phyloP scores from a whole-genome alignment of 805 yeast species.

The Saccharomycopsis javanensis region DNA sequence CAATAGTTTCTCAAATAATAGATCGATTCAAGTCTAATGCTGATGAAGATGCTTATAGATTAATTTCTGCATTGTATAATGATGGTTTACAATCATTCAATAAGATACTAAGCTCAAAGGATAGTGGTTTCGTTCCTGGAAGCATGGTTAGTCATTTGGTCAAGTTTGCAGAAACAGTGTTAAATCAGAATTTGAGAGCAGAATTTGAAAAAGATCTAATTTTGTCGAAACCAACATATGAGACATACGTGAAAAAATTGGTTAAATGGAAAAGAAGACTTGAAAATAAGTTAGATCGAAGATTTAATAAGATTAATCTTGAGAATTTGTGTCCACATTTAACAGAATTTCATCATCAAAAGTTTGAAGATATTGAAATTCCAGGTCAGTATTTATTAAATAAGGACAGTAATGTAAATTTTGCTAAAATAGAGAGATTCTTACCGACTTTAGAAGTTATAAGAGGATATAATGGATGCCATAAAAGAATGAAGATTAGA shows the following conservation, averaged over 20 bases:
- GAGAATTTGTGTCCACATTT: slow-evolving; percentile 91
- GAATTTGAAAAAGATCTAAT: slow-evolving; percentile 91
- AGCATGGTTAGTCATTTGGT: slow-evolving; percentile 83
- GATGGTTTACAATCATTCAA: slow-evolving; percentile 90
- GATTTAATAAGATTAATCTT: slow-evolving; percentile 67
- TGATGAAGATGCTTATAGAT: slow-evolving; percentile 92
- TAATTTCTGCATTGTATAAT: slow-evolving; percentile 82
- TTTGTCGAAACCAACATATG: slow-evolving; percentile 76
- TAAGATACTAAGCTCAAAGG: slow-evolving; percentile 77
- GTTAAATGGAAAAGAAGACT: slow-evolving; percentile 88
- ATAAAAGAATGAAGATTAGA: slow-evolving; percentile 77
- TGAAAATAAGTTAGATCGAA: slow-evolving; percentile 83
- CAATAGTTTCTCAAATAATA: slow-evolving; percentile 89
- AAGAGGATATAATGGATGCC: slow-evolving; percentile 84
- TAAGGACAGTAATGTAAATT: slow-evolving; percentile 82
- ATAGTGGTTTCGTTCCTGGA: slow-evolving; percentile 80
- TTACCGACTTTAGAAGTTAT: slow-evolving; percentile 80
- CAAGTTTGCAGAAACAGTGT: slow-evolving; percentile 84
- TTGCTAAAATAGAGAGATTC: slow-evolving; percentile 87
- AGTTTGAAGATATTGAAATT: slow-evolving; percentile 93
- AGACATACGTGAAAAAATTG: slow-evolving; percentile 71
- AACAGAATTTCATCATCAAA: slow-evolving; percentile 96
- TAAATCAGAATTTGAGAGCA: slow-evolving; percentile 79
- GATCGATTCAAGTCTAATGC: slow-evolving; percentile 89
- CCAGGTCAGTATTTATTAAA: slow-evolving; percentile 93